Percentiles rank a stretch among this genome's conserved stretches.
Evolutionary conservation across 1,284 basidiomycete species (phyloP).

Genomic region (Phellinidium pouzarii): DNA sequence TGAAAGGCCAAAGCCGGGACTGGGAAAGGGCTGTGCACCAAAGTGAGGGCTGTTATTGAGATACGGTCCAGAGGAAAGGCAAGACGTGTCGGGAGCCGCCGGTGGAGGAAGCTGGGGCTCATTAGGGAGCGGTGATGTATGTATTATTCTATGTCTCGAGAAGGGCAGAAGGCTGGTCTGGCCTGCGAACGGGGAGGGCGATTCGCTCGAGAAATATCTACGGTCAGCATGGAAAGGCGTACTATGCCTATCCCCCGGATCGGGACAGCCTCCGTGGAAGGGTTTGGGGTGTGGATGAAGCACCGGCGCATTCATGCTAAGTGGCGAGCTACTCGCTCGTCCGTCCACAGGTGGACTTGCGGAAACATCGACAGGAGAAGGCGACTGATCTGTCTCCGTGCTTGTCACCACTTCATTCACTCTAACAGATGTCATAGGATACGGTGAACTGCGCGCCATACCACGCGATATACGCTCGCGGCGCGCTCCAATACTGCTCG

Average conservation of each 20-base stretch:
- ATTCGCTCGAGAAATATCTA: neutral
- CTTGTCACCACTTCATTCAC: neutral
- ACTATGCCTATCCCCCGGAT: neutral
- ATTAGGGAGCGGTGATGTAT: too few species aligned
- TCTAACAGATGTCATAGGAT: neutral
- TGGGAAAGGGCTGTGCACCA: too few species aligned
- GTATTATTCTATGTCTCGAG: neutral
- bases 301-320: neutral
- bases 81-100: too few species aligned
- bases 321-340: neutral
- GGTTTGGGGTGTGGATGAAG: neutral
- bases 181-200: neutral
- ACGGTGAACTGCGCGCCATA: neutral
- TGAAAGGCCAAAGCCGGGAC: too few species aligned
- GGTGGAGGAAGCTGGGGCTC: too few species aligned
- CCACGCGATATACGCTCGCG: neutral
- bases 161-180: neutral
- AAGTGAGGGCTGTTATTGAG: too few species aligned
- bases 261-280: neutral
- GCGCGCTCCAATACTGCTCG: neutral
- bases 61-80: too few species aligned
- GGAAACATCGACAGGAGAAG: neutral
- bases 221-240: neutral
- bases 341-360: neutral
- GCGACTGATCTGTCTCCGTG: neutral